Evolutionary conservation across 208 protist genomes (phyloP), one percentile per base, ranked within the genome.

Genomic region (Endotrypanum monterogeii): DNA sequence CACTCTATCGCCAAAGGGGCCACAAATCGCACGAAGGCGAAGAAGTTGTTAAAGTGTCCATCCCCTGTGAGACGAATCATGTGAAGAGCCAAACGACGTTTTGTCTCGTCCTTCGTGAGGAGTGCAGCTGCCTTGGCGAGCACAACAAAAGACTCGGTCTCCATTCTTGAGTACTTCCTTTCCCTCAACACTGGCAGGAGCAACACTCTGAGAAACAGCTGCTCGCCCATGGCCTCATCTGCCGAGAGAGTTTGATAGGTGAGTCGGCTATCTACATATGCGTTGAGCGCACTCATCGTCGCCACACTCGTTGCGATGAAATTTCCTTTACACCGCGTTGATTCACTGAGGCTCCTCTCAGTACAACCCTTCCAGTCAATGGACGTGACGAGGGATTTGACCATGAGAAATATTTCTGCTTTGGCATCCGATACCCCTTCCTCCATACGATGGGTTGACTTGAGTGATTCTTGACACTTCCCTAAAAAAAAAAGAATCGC

Each of bases 1-100:
- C 83, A 65, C 41, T 74, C 50, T 2, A 75, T 80, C 4, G 85
- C 83, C 6, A 79, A 48, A 4, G 78, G 76, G 0, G 84, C 74
- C 54, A 92, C 68, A 20, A 88, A 61, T 9, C 72, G 55, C 8
- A 89, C 50, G 75, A 92, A 93, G 23, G 80, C 74, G 23, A 81
- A 80, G 12, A 83, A 46, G 23, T 46, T 48, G 18, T 48, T 28
- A 23, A 65, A n/a, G 3, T 41, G 25, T 28, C 60, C 60, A 12
- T 65, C 60, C 0, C 60, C 23, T 11, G 37, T 44, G 35, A 65
- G 60, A 3, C 60, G 60, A 11, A 65, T 65, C 60, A 65, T 65
- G 60, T 48, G 35, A 20, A 23, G 25, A 14, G 46, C 60, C 60
- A 65, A 44, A 3, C 60, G 37, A 20, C 60, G 60, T 37, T 65